Percentiles rank a stretch among this genome's conserved stretches.
phyloP scores from a whole-genome alignment of 352 stramenopile genomes.

The Pythium utonaiense region DNA sequence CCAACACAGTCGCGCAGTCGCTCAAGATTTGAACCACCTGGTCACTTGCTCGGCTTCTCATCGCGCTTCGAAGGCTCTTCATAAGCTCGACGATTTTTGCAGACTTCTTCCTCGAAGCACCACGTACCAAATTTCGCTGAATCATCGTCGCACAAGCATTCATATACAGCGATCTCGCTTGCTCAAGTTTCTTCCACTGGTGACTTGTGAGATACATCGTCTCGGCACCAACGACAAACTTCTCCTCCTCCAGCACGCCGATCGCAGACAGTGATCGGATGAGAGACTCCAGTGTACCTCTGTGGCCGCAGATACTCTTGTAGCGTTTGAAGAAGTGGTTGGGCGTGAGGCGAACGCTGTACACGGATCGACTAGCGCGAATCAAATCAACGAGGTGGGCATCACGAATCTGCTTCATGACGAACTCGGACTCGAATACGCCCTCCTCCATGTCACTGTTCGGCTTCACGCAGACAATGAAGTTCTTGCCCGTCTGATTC shows the following conservation, averaged over 20 bases:
- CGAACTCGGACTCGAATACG: constrained; percentile 62
- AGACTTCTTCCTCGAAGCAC: constrained; percentile 64
- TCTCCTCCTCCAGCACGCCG: constrained; percentile 75
- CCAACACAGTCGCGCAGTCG: constrained; percentile 54
- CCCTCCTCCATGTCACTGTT: constrained; percentile 59
- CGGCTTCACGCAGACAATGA: constrained; percentile 80
- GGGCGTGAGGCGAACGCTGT: constrained; percentile 71
- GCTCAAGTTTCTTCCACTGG: constrained; percentile 80
- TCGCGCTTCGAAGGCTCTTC: constrained; percentile 46
- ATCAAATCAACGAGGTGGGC: constrained; percentile 74
- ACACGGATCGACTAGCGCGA: constrained; percentile 65
- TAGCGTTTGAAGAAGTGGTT: constrained; percentile 81
- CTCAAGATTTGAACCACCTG: constrained; percentile 63
- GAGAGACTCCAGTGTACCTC: constrained; percentile 68
- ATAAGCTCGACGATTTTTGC: constrained; percentile 56
- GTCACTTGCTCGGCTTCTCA: constrained; percentile 45
- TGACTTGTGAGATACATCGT: constrained; percentile 77
- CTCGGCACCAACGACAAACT: constrained; percentile 64
- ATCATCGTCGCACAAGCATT: constrained; percentile 84
- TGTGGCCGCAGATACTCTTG: constrained; percentile 78
- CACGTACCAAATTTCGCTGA: constrained; percentile 75
- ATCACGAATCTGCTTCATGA: constrained; percentile 69
- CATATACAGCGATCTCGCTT: constrained; percentile 69
- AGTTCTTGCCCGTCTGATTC: constrained; percentile 76
- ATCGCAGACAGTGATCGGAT: constrained; percentile 75